Conservation (phyloP, 805 yeast genomes). For the Blastobotrys chiropterorum region DNA sequence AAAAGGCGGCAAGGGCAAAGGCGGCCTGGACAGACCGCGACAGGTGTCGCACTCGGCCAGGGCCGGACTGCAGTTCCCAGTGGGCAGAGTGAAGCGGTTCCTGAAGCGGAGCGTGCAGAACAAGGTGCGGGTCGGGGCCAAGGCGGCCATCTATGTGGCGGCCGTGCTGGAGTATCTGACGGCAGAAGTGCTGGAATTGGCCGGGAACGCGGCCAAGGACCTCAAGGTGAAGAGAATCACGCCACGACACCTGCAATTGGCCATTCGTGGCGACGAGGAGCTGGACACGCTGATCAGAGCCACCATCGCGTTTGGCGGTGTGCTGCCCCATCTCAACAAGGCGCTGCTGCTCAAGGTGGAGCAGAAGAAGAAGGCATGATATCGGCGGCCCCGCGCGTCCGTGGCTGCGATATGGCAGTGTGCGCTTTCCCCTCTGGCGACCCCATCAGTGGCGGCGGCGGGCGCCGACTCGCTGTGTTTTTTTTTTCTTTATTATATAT, state of each 20-base stretch:
- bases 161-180: conserved; percentile 94
- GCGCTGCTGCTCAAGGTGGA: conserved; percentile 74
- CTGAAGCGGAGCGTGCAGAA: conserved; percentile 86
- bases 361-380: conserved; percentile 31
- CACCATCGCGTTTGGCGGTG: conserved; percentile 98
- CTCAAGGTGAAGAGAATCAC: conserved; percentile 93
- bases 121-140: conserved; percentile 72
- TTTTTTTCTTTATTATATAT: too few species aligned
- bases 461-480: background rate
- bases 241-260: conserved; percentile 94
- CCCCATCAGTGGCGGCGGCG: too few species aligned
- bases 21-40: conserved; percentile 41
- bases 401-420: background rate
- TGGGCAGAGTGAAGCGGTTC: conserved; percentile 97
- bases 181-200: conserved; percentile 94
- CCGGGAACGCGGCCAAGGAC: conserved; percentile 98
- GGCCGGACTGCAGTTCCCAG: conserved; percentile 90
- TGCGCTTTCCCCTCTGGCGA: too few species aligned
- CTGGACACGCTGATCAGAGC: conserved; percentile 83
- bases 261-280: conserved; percentile 98
- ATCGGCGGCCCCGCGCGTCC: too few species aligned
- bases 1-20: conserved; percentile 95
- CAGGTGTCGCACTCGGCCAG: conserved; percentile 83
- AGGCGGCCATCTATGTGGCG: conserved; percentile 90
- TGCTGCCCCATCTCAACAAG: conserved; percentile 86